Conservation (phyloP, 345 rosid species). For the Brassica carinata region DNA sequence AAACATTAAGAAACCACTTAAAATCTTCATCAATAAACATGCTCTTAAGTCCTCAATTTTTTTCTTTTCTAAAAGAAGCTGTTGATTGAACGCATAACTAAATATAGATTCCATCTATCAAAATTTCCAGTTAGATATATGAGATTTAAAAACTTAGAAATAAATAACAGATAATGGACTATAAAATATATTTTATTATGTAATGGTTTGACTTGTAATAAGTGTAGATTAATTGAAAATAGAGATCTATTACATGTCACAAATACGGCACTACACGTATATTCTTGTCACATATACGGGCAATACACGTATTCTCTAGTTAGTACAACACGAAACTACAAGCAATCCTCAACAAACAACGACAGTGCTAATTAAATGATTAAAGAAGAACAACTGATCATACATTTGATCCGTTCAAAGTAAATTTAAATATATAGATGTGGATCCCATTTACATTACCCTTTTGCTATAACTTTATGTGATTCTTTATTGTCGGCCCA, state of each 20-base stretch:
- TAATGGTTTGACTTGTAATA: constrained; percentile 4
- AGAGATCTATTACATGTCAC: background rate
- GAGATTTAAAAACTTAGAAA: background rate
- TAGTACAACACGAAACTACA: constrained; percentile 22
- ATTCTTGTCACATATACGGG: background rate
- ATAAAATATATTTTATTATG: background rate
- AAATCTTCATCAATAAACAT: too few relatives aligned
- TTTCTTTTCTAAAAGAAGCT: background rate
- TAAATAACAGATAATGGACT: background rate
- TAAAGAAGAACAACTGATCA: background rate
- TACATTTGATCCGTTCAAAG: constrained; percentile 26
- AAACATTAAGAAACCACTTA: too few relatives aligned
- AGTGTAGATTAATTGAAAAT: background rate
- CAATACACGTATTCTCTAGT: constrained; percentile 14
- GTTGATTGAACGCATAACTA: constrained; percentile 3
- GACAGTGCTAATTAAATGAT: constrained; percentile 8
- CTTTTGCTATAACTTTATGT: constrained; percentile 7
- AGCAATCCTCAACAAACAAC: constrained; percentile 9
- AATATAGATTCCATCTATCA: background rate
- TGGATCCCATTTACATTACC: constrained; percentile 28
- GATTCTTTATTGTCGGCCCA: background rate
- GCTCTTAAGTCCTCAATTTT: background rate
- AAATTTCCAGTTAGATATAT: background rate
- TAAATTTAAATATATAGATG: background rate
- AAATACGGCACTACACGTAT: background rate